phyloP scores from a whole-genome alignment of 2,329 filamentous ascomycete species.

The Sporothrix phasma region DNA sequence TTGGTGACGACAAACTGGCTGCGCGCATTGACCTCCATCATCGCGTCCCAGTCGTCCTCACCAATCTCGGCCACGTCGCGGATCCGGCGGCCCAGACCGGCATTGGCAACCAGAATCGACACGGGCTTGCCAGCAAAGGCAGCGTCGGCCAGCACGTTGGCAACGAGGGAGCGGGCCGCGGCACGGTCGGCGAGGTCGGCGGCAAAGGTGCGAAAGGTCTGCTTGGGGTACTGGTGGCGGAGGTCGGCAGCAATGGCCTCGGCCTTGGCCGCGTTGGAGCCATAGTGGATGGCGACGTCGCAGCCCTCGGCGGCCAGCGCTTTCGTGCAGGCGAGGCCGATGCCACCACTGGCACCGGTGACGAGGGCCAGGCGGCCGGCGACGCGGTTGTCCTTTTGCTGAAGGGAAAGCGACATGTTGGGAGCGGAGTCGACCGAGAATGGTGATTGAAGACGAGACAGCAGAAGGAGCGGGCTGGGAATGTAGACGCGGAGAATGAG shows the following conservation, averaged over 20 bases:
- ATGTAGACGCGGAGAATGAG: neutral
- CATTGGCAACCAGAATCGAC: slow-evolving; percentile 54
- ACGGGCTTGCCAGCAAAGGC: slow-evolving; percentile 45
- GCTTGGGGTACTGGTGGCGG: slow-evolving; percentile 11
- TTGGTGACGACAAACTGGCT: slow-evolving; percentile 54
- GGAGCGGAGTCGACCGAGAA: too few species aligned
- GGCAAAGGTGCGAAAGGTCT: slow-evolving; percentile 32
- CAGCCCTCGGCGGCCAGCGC: slow-evolving; percentile 27
- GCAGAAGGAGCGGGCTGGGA: too few species aligned
- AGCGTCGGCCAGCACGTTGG: slow-evolving; percentile 21
- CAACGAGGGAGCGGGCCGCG: slow-evolving; percentile 25
- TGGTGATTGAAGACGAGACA: neutral
- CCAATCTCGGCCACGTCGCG: slow-evolving; percentile 46
- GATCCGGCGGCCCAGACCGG: slow-evolving; percentile 55
- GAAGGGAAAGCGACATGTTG: slow-evolving; percentile 5
- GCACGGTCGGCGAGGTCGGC: slow-evolving; percentile 48
- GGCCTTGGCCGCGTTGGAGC: slow-evolving; percentile 23
- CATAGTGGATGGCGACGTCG: slow-evolving; percentile 28
- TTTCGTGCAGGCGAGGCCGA: slow-evolving; percentile 27
- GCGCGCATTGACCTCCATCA: slow-evolving; percentile 50
- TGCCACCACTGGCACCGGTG: slow-evolving; percentile 25
- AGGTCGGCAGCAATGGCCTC: slow-evolving; percentile 24
- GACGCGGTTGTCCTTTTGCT: slow-evolving; percentile 25
- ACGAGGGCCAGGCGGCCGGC: slow-evolving; percentile 28
- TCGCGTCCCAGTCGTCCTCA: slow-evolving; percentile 55